Percentiles rank a stretch among this genome's conserved stretches.
Evolutionary conservation across 1,139 yeast species (phyloP).

Genomic region (Lodderomyces orthopsilosis): DNA sequence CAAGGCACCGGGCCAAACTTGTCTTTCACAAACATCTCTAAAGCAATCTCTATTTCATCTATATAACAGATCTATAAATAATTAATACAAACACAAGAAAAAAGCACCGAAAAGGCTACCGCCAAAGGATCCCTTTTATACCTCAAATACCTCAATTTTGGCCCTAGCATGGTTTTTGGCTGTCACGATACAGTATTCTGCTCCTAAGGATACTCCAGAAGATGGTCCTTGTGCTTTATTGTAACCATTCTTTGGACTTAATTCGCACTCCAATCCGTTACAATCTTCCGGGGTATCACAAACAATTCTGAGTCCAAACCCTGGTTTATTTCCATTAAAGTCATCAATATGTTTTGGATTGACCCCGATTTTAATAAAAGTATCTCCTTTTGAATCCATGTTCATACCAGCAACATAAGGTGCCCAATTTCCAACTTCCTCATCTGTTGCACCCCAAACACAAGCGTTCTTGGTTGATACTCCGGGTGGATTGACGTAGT

Average conservation of each 20-base stretch:
- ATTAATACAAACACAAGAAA: background rate
- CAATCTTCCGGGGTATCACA: slow-evolving; percentile 71
- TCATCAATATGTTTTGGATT: slow-evolving; percentile 77
- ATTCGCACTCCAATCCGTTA: slow-evolving; percentile 72
- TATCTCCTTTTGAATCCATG: slow-evolving; percentile 63
- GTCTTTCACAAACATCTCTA: too few species aligned
- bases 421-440: slow-evolving; percentile 85
- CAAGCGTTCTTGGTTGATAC: slow-evolving; percentile 74
- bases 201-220: slow-evolving; percentile 59
- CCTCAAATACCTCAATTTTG: slow-evolving; percentile 62
- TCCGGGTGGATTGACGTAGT: slow-evolving; percentile 85
- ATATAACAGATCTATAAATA: slow-evolving; percentile 5
- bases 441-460: slow-evolving; percentile 70
- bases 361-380: slow-evolving; percentile 86
- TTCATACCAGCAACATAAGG: slow-evolving; percentile 93
- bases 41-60: background rate
- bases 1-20: too few species aligned
- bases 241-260: slow-evolving; percentile 65
- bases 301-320: slow-evolving; percentile 67
- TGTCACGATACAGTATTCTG: slow-evolving; percentile 78
- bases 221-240: slow-evolving; percentile 49
- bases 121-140: background rate
- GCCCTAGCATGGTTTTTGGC: slow-evolving; percentile 65
- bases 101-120: background rate
- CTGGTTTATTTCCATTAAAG: slow-evolving; percentile 55